Evolutionary conservation across 2,329 filamentous ascomycete species (phyloP).

Genomic region (Corinectria fuckeliana): DNA sequence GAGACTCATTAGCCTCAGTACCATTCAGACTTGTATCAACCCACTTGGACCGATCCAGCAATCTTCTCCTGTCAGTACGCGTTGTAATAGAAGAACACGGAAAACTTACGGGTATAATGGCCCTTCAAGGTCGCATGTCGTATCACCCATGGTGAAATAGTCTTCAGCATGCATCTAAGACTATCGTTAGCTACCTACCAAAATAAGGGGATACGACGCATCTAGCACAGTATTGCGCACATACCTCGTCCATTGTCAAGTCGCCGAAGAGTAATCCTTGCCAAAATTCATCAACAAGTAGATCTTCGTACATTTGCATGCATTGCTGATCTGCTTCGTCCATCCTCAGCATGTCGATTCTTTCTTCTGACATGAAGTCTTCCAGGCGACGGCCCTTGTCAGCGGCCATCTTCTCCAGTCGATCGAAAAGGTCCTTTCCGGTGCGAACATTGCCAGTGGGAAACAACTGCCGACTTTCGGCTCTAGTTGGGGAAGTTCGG

Average conservation of each 20-base stretch:
- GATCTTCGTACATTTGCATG: slow-evolving; percentile 31
- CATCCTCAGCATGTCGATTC: slow-evolving; percentile 15
- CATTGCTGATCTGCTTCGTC: slow-evolving; percentile 23
- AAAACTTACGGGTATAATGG: slow-evolving; percentile 32
- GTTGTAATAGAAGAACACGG: too few relatives aligned
- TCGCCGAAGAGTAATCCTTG: slow-evolving; percentile 39
- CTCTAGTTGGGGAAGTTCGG: slow-evolving; percentile 39
- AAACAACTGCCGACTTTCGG: slow-evolving; percentile 25
- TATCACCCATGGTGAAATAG: slow-evolving; percentile 31
- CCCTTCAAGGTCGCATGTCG: slow-evolving; percentile 23
- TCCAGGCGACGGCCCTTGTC: slow-evolving; percentile 18
- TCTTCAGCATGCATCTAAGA: slow-evolving; percentile 32
- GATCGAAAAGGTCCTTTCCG: slow-evolving; percentile 31
- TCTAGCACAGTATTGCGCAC: neutral
- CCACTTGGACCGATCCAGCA: slow-evolving; percentile 25
- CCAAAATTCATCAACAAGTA: slow-evolving; percentile 42
- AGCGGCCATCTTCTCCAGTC: slow-evolving; percentile 24
- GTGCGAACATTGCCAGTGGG: slow-evolving; percentile 9
- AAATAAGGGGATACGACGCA: too few relatives aligned
- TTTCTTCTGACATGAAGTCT: slow-evolving; percentile 28
- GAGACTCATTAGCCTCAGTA: neutral
- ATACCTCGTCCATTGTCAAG: slow-evolving; percentile 42
- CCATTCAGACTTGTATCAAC: neutral
- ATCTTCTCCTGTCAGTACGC: slow-evolving; percentile 12
- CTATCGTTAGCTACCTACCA: neutral